Base-by-base conservation (phyloP, 805 yeast species). In the Lipomyces spencermartinsiae region DNA sequence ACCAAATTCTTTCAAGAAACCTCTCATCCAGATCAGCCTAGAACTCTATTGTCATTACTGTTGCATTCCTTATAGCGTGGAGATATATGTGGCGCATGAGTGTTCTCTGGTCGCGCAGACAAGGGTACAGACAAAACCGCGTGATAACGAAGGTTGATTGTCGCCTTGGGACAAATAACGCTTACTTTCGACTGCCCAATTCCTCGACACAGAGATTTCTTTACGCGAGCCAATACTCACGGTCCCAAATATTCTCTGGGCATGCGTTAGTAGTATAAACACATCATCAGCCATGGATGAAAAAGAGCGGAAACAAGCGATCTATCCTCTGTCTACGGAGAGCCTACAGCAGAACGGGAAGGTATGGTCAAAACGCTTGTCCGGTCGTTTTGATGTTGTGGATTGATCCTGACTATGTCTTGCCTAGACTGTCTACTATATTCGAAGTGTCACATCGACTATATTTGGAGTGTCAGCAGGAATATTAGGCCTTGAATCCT, bases 401-500 rank as follows among this genome's bases (percentile, higher is more conserved):
- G 43, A 37, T 33, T n/a, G 22, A 9, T 19, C 8, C 56, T 54
- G 55, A 35, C 61, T 25, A n/a, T 19, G n/a, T 56, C 1, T 2
- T 39, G 29, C 53, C 12, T 25, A 70, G 73, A 59, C 64, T 5
- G 64, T 70, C 8, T 69, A 69, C 58, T 62, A 58, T 31, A 66
- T 70, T 51, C 67, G 73, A 25, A 70, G 71, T 33, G 65, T 70
- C 16, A 63, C 73, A 12, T 68, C 69, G 6, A 68, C 67, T 6
- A 34, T 70, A n/a, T 69, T 70, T 56, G 73, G 73, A 8, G 58
- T 69, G 33, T 39, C 72, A 16, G 73, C 73, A n/a, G 73, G 73
- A 12, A 70, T 70, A 39, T 46, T 70, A 14, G 71, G 73, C 4
- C 64, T 70, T n/a, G 71, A 69, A 46, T 68, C 73, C 39, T 69